These are phyloP conservation scores for Aspergillus sp. DNA, from an alignment of 2,329 filamentous ascomycete species.

Conservation along the genomic window DNA sequence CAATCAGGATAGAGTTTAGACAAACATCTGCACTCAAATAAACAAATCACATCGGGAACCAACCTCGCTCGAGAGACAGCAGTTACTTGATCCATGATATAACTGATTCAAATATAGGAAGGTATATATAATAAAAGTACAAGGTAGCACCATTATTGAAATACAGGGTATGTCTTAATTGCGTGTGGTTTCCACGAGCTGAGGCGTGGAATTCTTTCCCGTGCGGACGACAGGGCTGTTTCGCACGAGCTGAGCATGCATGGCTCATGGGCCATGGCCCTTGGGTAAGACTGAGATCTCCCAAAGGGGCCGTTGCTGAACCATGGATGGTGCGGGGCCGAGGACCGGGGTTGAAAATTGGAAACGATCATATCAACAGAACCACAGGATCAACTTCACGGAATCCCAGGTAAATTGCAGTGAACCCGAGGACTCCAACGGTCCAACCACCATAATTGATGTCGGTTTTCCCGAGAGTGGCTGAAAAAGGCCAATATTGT, in stretches of 20 bases:
- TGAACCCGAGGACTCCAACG: background rate
- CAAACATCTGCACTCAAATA: background rate
- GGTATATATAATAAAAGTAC: no score
- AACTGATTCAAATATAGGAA: no score
- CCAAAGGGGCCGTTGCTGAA: background rate
- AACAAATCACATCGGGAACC: background rate
- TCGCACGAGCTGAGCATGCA: no score
- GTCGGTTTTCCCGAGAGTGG: background rate
- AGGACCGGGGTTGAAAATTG: slow-evolving; percentile 3
- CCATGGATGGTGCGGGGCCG: slow-evolving; percentile 3
- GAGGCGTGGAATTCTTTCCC: background rate
- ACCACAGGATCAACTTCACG: background rate
- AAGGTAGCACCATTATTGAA: no score
- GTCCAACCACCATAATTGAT: background rate
- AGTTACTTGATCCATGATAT: no score
- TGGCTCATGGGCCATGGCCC: no score
- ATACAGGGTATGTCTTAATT: no score
- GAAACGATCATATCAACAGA: slow-evolving; percentile 1
- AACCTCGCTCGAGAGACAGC: background rate
- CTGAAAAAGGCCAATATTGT: background rate
- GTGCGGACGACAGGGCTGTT: background rate
- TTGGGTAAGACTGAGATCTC: background rate
- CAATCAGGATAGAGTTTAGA: background rate
- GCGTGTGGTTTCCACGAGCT: no score
- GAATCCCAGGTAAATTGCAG: background rate